Base-by-base conservation (phyloP, 306 rosid species). In the Medicago truncatula region DNA sequence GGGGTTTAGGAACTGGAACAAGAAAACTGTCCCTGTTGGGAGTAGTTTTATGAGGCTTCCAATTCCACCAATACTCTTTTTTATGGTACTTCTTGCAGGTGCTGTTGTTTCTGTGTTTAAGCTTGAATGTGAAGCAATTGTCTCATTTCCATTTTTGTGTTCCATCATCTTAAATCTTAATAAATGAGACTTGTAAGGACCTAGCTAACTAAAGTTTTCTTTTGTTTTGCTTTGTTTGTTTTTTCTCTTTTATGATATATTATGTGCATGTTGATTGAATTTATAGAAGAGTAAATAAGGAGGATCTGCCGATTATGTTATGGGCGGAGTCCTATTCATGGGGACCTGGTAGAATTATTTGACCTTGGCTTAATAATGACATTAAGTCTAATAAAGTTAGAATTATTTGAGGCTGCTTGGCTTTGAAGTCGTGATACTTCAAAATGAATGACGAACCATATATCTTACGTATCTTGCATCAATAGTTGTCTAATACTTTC, bases 21-120 rank as follows among this genome's bases (percentile, higher is more conserved):
- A 31, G 81, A 93, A 93, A 28, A 93, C 86, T 0, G 98, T 93
- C 18, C 97, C 97, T 0, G 94, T 93, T 0, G 98, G 98, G 20
- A 93, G 96, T 76, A 88, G 88, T 67, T 81, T 86, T 50, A 89
- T 80, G 56, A 93, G 86, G 56, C 79, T 87, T n/a, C 90, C 97
- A 4, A 82, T 39, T 3, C 89, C 85, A 56, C 56, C 57, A 1
- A 7, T 7, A 25, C 7, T 40, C 3, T 57, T 31, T 12, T 1
- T 17, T 11, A 16, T 14, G 28, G 6, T 40, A 39, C 16, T 65
- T 65, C 0, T 23, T 21, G 13, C 12, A 53, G 49, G 2, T 50
- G 1, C 0, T 67, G 73, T n/a, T 60, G 67, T 61, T 31, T 61
- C 67, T 31, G 18, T 61, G 67, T 61, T 61, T 28, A 61, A 31